These are phyloP conservation scores for Laguncularia racemosa DNA, from an alignment of 345 rosid genomes.

Conservation along the genomic window DNA sequence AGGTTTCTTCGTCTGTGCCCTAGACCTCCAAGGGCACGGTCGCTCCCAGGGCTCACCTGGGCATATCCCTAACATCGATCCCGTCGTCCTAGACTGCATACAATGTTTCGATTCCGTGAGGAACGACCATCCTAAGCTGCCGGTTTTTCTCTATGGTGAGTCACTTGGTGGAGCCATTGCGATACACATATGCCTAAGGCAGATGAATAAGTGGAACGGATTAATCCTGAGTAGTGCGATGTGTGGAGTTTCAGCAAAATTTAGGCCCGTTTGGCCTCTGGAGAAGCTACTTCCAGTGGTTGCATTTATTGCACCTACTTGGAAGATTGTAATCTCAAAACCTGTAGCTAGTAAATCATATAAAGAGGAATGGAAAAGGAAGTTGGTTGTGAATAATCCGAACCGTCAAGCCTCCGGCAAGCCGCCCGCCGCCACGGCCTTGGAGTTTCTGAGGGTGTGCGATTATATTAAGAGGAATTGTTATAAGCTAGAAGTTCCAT, in stretches of 20 bases:
- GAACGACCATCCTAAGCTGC: slow-evolving; percentile 12
- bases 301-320: slow-evolving; percentile 12
- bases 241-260: slow-evolving; percentile 27
- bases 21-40: slow-evolving; percentile 29
- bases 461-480: slow-evolving; percentile 15
- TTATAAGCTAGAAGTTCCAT: slow-evolving; percentile 14
- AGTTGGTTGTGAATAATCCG: slow-evolving; percentile 11
- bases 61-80: slow-evolving; percentile 19
- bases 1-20: slow-evolving; percentile 21
- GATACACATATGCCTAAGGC: slow-evolving; percentile 10
- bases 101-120: slow-evolving; percentile 12
- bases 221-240: slow-evolving; percentile 23
- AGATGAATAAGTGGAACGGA: slow-evolving; percentile 19
- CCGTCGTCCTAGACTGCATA: slow-evolving; percentile 14
- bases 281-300: slow-evolving; percentile 24
- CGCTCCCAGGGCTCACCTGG: slow-evolving; percentile 17
- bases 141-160: slow-evolving; percentile 26
- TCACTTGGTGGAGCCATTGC: slow-evolving; percentile 31
- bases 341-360: slow-evolving; percentile 15
- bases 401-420: slow-evolving; percentile 13
- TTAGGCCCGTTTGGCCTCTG: slow-evolving; percentile 18
- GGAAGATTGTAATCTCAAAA: slow-evolving; percentile 17
- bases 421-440: slow-evolving; percentile 18
- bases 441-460: slow-evolving; percentile 22
- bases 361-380: slow-evolving; percentile 27